Evolutionary conservation across 2,329 filamentous ascomycete species (phyloP).

Genomic region (Fusarium tjaetaba): DNA sequence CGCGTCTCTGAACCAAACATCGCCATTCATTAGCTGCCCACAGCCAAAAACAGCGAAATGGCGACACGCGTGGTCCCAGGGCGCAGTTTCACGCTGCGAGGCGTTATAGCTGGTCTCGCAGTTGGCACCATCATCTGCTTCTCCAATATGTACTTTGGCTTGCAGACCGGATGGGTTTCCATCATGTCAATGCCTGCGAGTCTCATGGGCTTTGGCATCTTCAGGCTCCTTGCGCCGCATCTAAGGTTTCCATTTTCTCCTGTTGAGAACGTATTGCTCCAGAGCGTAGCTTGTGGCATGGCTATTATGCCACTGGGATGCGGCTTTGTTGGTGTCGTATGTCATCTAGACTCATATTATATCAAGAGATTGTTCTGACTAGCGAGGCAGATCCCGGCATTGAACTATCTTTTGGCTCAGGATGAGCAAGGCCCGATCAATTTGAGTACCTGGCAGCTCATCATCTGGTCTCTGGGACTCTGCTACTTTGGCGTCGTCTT

Average conservation of each 20-base stretch:
- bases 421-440: slow-evolving; percentile 82
- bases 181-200: slow-evolving; percentile 98
- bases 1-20: not conserved
- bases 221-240: slow-evolving; percentile 79
- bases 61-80: slow-evolving; percentile 49
- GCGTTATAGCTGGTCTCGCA: slow-evolving; percentile 78
- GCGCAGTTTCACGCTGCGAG: slow-evolving; percentile 85
- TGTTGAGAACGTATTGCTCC: slow-evolving; percentile 95
- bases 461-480: slow-evolving; percentile 90
- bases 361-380: not conserved
- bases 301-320: slow-evolving; percentile 97
- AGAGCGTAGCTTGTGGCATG: slow-evolving; percentile 94
- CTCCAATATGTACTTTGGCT: slow-evolving; percentile 98
- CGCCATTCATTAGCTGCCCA: slow-evolving; percentile 3
- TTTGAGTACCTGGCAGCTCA: slow-evolving; percentile 78
- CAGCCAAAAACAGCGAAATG: slow-evolving; percentile 19
- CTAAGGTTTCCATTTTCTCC: slow-evolving; percentile 87
- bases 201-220: slow-evolving; percentile 93
- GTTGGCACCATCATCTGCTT: slow-evolving; percentile 95
- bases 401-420: slow-evolving; percentile 83
- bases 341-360: slow-evolving; percentile 38
- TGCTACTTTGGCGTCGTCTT: slow-evolving; percentile 98
- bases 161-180: slow-evolving; percentile 79
- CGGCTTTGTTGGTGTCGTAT: slow-evolving; percentile 88
- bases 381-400: slow-evolving; percentile 73